These are phyloP conservation scores for Trichoderma sp. DNA, from an alignment of 2,329 filamentous ascomycete species.

Conservation along the genomic window DNA sequence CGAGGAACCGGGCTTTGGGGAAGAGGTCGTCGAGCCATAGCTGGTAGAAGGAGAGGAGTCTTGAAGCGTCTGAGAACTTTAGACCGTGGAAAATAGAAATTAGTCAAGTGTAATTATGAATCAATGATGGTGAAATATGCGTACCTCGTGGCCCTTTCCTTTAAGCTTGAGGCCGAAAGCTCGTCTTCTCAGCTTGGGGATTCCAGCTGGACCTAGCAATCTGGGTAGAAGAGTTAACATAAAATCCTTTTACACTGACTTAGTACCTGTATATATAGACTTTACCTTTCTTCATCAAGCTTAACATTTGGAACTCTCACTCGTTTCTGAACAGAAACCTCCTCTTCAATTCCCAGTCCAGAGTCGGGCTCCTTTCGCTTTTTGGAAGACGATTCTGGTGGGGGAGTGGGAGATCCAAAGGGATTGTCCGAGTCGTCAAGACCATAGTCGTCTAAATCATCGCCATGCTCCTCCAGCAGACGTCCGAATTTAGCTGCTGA, in stretches of 20 bases:
- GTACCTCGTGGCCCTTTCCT: constrained; percentile 89
- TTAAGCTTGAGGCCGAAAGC: constrained; percentile 75
- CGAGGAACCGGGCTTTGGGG: constrained; percentile 89
- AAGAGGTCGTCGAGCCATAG: constrained; percentile 96
- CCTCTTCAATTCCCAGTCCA: constrained; percentile 77
- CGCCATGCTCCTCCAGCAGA: constrained; percentile 36
- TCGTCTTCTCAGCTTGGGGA: constrained; percentile 74
- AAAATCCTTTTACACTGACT: too few relatives aligned
- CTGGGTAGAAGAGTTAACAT: constrained; percentile 40
- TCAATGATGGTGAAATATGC: background rate
- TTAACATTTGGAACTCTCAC: constrained; percentile 72
- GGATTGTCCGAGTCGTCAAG: constrained; percentile 54
- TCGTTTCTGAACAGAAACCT: constrained; percentile 78
- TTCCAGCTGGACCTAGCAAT: constrained; percentile 77
- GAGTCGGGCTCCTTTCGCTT: constrained; percentile 51
- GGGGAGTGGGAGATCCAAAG: constrained; percentile 49
- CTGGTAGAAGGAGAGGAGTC: constrained; percentile 87
- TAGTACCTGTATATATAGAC: background rate
- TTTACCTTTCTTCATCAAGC: constrained; percentile 74
- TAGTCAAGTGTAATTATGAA: background rate
- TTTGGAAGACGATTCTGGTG: constrained; percentile 39
- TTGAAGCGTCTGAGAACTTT: constrained; percentile 79
- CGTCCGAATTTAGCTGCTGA: constrained; percentile 26
- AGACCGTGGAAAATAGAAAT: background rate
- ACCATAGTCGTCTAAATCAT: constrained; percentile 76